Conservation (phyloP, 495 filamentous ascomycete genomes). For the Parmelia sp. region DNA sequence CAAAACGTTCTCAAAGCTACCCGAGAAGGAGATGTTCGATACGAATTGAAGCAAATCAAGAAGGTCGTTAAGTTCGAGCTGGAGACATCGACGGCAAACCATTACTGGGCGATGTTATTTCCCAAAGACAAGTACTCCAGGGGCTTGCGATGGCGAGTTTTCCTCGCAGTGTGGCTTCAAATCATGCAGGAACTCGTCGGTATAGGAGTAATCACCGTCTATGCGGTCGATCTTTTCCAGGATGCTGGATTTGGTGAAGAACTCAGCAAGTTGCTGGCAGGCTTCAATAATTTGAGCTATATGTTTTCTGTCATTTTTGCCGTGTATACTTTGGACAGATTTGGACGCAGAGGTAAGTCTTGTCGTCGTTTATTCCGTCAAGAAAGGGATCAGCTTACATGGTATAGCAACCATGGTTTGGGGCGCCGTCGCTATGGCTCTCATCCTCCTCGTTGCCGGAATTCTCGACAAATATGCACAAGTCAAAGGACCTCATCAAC, state of each 20-base stretch:
- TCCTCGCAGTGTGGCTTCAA: conserved; percentile 49
- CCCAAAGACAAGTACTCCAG: conserved; percentile 38
- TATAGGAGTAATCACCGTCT: conserved; percentile 39
- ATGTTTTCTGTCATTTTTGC: conserved; percentile 49
- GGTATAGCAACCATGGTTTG: conserved; percentile 37
- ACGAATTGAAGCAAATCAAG: conserved; percentile 32
- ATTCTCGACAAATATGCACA: conserved; percentile 28
- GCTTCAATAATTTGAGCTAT: conserved; percentile 49
- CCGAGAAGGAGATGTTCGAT: conserved; percentile 28
- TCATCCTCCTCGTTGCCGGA: conserved; percentile 27
- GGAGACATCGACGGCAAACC: conserved; percentile 26
- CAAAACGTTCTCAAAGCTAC: conserved; percentile 39
- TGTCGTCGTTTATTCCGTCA: background rate
- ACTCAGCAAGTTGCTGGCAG: conserved; percentile 47
- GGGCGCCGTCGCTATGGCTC: conserved; percentile 42
- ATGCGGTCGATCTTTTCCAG: conserved; percentile 38
- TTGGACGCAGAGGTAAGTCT: conserved; percentile 24
- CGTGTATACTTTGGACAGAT: conserved; percentile 36
- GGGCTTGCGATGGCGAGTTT: conserved; percentile 49
- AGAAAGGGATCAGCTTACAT: background rate
- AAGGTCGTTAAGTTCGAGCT: conserved; percentile 29
- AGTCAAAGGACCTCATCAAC: conserved; percentile 26
- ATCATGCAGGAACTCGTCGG: conserved; percentile 45
- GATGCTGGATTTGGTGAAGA: conserved; percentile 41
- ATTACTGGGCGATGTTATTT: conserved; percentile 27